Evolutionary conservation across 208 protist species (phyloP), one percentile per base, ranked within the genome.

Genomic region (Herpetomonas tarakana): DNA sequence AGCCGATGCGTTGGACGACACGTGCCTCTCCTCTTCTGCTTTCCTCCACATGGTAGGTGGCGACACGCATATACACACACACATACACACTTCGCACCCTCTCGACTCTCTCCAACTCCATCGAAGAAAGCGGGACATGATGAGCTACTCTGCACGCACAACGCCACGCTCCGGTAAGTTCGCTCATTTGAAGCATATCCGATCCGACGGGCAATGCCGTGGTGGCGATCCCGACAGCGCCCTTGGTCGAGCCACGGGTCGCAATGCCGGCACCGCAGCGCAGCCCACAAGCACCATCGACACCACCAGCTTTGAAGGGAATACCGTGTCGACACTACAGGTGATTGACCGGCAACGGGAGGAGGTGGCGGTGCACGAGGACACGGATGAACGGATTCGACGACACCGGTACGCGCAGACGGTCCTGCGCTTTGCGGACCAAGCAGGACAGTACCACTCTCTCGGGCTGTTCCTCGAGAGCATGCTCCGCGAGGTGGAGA

Each of bases 381-480:
- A 76, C 27, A 74, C 76, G 6, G 73, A 88, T 31, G 54, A 18
- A 11, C 76, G 78, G 29, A 73, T 94, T 38, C 58, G 76, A 26
- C 80, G 80, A 1, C 76, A 91, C 58, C 81, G 75, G 54, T 94
- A 94, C 62, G 85, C 82, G 22, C 78, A 87, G 60, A 46, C 91
- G 1, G 71, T 94, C 2, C 27, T 70, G 3, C 67, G 71, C 11
- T 62, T 92, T 18, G 69, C 45, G 21, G 63, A 68, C 18, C 68
- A 85, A 21, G 76, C 76, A n/a, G 47, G 54, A 3, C 53, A 83
- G 24, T 91, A 78, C 63, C 71, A 80, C 53, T 93, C 86, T 14
- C 61, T 83, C n/a, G 63, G 72, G 2, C 56, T 93, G 16, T 95
- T 95, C 69, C 81, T 92, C 11, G 83, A 93, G 62, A 59, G 73